Percentiles rank a stretch among this genome's conserved stretches.
phyloP scores from a whole-genome alignment of 495 filamentous ascomycete species.

The Xylaria grammica region DNA sequence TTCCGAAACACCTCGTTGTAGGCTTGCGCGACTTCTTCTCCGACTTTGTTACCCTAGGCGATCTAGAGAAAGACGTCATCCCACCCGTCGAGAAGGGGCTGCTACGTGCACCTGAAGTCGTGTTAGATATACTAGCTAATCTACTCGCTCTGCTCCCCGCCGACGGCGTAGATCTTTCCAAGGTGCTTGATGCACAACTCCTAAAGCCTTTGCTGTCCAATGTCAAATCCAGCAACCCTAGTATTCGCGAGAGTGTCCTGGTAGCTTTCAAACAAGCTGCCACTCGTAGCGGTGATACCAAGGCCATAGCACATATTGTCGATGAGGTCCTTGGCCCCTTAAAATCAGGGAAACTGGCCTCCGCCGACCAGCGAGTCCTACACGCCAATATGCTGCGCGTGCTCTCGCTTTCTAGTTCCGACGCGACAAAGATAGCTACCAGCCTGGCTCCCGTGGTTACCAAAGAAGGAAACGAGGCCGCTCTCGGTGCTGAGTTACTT shows the following conservation, averaged over 20 bases:
- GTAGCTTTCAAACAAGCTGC: constrained; percentile 70
- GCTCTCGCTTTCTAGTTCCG: constrained; percentile 59
- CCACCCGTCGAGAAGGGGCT: constrained; percentile 88
- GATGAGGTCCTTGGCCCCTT: constrained; percentile 79
- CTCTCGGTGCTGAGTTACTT: constrained; percentile 73
- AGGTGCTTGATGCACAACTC: constrained; percentile 68
- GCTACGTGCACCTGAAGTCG: constrained; percentile 86
- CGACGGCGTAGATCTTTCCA: constrained; percentile 73
- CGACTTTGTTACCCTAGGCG: constrained; percentile 73
- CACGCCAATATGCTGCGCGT: constrained; percentile 77
- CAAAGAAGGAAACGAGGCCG: constrained; percentile 88
- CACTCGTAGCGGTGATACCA: constrained; percentile 61
- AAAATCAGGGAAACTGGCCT: constrained; percentile 78
- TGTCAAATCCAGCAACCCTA: constrained; percentile 83
- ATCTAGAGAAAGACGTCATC: constrained; percentile 74
- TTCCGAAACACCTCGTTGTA: constrained; percentile 73
- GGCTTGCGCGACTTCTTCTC: constrained; percentile 84
- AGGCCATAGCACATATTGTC: constrained; percentile 64
- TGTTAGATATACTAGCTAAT: constrained; percentile 75
- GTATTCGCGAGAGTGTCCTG: constrained; percentile 75
- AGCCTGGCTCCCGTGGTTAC: constrained; percentile 66
- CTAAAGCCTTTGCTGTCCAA: constrained; percentile 86
- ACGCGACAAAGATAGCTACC: constrained; percentile 68
- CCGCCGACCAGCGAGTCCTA: constrained; percentile 78
- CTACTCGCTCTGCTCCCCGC: constrained; percentile 69